Percentiles rank a stretch among this genome's conserved stretches.
Evolutionary conservation across 805 yeast genomes (phyloP).

Genomic region (Scheffersomyces stipitis): DNA sequence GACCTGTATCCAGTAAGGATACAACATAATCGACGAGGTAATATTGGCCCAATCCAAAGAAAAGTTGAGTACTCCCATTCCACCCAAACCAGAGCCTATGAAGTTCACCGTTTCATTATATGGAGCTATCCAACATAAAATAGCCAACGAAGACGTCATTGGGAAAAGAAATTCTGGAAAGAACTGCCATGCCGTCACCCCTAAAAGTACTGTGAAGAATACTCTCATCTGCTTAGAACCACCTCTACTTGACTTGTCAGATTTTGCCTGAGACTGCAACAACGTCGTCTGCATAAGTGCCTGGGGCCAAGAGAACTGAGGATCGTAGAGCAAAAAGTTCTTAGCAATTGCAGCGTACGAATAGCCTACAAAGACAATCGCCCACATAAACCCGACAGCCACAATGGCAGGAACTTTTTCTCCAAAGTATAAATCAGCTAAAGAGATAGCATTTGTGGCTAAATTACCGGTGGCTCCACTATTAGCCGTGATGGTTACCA

Average conservation of each 20-base stretch:
- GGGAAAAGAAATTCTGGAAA: constrained; percentile 25
- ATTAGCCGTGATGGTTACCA: constrained; percentile 52
- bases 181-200: constrained; percentile 19
- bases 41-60: constrained; percentile 27
- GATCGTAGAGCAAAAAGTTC: constrained; percentile 21
- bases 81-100: constrained; percentile 26
- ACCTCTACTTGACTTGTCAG: constrained; percentile 6
- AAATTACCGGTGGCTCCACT: constrained; percentile 52
- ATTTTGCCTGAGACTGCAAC: constrained; percentile 9
- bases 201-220: constrained; percentile 16
- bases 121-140: constrained; percentile 25
- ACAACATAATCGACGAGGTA: constrained; percentile 22
- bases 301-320: constrained; percentile 26
- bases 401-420: constrained; percentile 30
- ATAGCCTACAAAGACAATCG: constrained; percentile 25
- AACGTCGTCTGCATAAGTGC: constrained; percentile 23
- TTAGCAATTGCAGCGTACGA: constrained; percentile 26
- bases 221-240: constrained; percentile 16
- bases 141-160: constrained; percentile 22
- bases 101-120: constrained; percentile 16
- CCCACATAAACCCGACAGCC: constrained; percentile 25
- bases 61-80: constrained; percentile 24
- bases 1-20: constrained; percentile 26
- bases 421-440: constrained; percentile 45
- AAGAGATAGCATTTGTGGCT: constrained; percentile 46